These are phyloP conservation scores for Exsudoporus floridanus DNA, from an alignment of 1,284 basidiomycete species.

Conservation along the genomic window DNA sequence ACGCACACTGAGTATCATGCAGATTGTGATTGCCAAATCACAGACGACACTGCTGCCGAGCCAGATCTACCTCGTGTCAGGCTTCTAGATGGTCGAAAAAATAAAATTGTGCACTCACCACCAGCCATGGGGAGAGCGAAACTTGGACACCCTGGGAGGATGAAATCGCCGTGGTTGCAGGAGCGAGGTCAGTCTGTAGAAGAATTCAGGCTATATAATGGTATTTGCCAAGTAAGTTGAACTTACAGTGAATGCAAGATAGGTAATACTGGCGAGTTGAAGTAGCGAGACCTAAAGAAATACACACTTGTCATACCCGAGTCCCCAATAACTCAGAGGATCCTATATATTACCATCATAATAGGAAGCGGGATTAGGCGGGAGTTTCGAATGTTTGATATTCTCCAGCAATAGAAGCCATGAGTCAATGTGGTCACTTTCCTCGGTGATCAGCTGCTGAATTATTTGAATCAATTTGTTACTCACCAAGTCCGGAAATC, in stretches of 20 bases:
- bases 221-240: not conserved
- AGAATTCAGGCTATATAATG: not conserved
- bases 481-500: constrained; percentile 20
- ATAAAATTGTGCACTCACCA: not conserved
- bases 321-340: not conserved
- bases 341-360: constrained; percentile 16
- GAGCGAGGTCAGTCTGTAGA: constrained; percentile 1
- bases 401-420: constrained; percentile 27
- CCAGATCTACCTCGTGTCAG: constrained; percentile 17
- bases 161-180: no score
- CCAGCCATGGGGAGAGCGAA: constrained; percentile 5
- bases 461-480: not conserved
- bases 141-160: no score
- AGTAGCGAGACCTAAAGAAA: constrained; percentile 13
- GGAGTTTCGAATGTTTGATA: constrained; percentile 11
- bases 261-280: constrained; percentile 16
- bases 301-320: not conserved
- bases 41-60: constrained; percentile 21
- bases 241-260: not conserved
- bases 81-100: not conserved
- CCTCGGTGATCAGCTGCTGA: not conserved
- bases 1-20: not conserved
- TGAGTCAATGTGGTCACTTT: constrained; percentile 21
- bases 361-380: constrained; percentile 10
- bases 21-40: constrained; percentile 20